Conservation (phyloP, 148 eudicot species). For the Drosera capensis region DNA sequence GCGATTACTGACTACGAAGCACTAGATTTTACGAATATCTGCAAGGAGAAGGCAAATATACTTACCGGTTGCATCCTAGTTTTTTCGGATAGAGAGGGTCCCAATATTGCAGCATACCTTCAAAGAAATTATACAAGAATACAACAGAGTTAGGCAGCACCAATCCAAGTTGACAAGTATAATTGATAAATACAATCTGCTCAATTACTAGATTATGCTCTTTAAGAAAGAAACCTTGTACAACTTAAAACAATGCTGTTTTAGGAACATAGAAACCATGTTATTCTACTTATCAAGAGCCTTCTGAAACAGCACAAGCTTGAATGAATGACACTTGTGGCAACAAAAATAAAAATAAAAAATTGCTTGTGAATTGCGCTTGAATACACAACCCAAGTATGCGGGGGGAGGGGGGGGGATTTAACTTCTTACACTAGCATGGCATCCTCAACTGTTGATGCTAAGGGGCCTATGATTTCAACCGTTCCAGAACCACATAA, state of each 20-base stretch:
- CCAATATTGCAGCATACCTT: slow-evolving; percentile 93
- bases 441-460: slow-evolving; percentile 85
- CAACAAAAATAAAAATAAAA: too few relatives aligned
- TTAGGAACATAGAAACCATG: too few relatives aligned
- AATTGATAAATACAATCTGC: too few relatives aligned
- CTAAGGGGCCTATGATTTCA: slow-evolving; percentile 81
- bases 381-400: too few relatives aligned
- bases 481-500: slow-evolving; percentile 82
- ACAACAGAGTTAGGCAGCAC: slow-evolving; percentile 2
- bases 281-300: too few relatives aligned
- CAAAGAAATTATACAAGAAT: slow-evolving; percentile 7
- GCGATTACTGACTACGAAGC: slow-evolving; percentile 2
- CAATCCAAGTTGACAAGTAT: slow-evolving; percentile 2
- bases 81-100: slow-evolving; percentile 69
- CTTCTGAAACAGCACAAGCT: too few relatives aligned
- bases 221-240: too few relatives aligned
- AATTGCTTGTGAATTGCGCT: too few relatives aligned
- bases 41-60: slow-evolving; percentile 1
- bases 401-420: too few relatives aligned
- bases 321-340: too few relatives aligned
- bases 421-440: slow-evolving; percentile 68
- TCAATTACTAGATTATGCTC: too few relatives aligned
- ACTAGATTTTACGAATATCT: neutral
- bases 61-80: slow-evolving; percentile 71
- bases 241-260: too few relatives aligned